These are phyloP conservation scores for Penicillium hordei DNA, from an alignment of 2,329 filamentous ascomycete genomes.

Conservation along the genomic window DNA sequence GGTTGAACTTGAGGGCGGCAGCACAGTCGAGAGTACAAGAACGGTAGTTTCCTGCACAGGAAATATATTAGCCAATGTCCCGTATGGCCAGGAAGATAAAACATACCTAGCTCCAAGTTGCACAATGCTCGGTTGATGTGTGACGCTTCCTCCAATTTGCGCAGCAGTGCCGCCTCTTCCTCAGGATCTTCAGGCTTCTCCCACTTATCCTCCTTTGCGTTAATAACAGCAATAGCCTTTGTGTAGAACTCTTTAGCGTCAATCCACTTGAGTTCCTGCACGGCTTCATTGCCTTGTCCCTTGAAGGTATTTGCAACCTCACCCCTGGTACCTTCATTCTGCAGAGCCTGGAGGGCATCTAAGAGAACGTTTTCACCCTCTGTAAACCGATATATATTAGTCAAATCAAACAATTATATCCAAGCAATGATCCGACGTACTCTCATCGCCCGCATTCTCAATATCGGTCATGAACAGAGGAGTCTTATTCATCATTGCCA, in stretches of 20 bases:
- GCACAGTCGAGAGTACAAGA: conserved; percentile 83
- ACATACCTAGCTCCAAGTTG: conserved; percentile 74
- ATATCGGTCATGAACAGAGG: conserved; percentile 97
- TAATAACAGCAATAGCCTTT: conserved; percentile 75
- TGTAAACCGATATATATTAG: conserved; percentile 17
- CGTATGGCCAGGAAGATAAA: background rate
- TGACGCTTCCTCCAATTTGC: conserved; percentile 68
- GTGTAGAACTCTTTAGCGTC: conserved; percentile 91
- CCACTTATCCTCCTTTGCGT: conserved; percentile 58
- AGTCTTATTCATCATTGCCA: conserved; percentile 65
- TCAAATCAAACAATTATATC: background rate
- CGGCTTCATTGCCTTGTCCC: conserved; percentile 88
- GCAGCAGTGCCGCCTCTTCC: conserved; percentile 63
- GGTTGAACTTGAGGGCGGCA: conserved; percentile 73
- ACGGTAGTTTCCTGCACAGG: conserved; percentile 71
- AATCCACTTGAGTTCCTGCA: conserved; percentile 67
- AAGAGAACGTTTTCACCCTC: conserved; percentile 75
- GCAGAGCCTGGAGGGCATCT: conserved; percentile 83
- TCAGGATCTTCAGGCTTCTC: conserved; percentile 54
- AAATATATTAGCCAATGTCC: background rate
- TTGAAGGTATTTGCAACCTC: conserved; percentile 85
- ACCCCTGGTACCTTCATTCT: conserved; percentile 84
- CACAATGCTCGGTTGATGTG: conserved; percentile 87
- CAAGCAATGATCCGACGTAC: conserved; percentile 31
- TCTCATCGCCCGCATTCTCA: conserved; percentile 59